A percentile compares a stretch with the other conserved stretches of the same genome.
Evolutionary conservation across 2,329 filamentous ascomycete species (phyloP).

Genomic region (Botrytis tulipae): DNA sequence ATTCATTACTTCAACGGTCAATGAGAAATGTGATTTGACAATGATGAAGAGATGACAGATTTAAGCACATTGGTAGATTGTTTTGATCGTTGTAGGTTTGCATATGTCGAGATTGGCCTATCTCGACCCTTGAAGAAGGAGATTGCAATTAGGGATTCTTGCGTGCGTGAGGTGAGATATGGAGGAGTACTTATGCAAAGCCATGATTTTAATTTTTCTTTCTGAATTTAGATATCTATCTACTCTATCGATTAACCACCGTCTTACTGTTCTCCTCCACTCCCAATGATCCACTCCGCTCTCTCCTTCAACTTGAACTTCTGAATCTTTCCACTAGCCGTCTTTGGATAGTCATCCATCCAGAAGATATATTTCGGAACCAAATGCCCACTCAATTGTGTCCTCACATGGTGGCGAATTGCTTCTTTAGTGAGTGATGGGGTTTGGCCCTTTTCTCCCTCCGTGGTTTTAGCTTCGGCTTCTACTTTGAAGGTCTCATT

Average conservation of each 20-base stretch:
- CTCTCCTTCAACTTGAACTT: constrained; percentile 81
- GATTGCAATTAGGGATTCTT: not conserved
- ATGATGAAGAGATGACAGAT: not conserved
- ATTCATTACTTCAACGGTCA: too few relatives aligned
- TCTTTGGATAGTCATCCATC: constrained; percentile 84
- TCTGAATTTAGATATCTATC: not conserved
- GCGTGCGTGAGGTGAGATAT: not conserved
- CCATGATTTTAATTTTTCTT: not conserved
- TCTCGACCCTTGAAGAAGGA: not conserved
- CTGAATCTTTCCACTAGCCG: constrained; percentile 93
- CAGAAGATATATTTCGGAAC: constrained; percentile 91
- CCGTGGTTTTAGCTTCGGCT: constrained; percentile 5
- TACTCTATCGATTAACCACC: not conserved
- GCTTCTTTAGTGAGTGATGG: constrained; percentile 52
- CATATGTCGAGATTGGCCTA: not conserved
- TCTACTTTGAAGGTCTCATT: too few relatives aligned
- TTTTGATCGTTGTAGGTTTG: not conserved
- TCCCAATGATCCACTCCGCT: constrained; percentile 1
- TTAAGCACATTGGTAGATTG: not conserved
- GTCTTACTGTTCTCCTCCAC: not conserved
- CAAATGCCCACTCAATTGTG: constrained; percentile 68
- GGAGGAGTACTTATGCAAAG: not conserved
- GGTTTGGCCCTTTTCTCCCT: constrained; percentile 24
- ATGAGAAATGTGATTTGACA: too few relatives aligned
- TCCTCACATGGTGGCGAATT: constrained; percentile 69